Conservation (phyloP, 148 eudicot species). For the Cornus florida region DNA sequence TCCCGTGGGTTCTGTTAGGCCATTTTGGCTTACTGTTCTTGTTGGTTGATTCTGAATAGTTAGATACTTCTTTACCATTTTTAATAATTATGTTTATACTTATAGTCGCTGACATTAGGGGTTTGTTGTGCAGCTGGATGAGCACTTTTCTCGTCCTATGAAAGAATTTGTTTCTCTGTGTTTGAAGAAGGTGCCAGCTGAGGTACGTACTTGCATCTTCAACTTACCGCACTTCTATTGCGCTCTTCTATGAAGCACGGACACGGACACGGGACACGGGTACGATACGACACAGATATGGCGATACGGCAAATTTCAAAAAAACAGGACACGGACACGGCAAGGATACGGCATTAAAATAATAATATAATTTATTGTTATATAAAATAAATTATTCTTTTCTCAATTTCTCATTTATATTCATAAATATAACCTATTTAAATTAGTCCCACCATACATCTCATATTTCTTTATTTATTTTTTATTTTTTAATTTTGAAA, state of each 20-base stretch:
- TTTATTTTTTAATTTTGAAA: no score
- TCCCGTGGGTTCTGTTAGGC: not conserved
- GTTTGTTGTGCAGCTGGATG: conserved; percentile 73
- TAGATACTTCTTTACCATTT: not conserved
- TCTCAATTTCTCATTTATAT: no score
- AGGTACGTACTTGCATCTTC: conserved; percentile 46
- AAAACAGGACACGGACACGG: no score
- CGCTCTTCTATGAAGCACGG: not conserved
- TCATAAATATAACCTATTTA: no score
- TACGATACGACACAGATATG: no score
- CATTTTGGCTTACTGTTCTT: conserved; percentile 5
- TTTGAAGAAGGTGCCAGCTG: conserved; percentile 78
- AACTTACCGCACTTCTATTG: not conserved
- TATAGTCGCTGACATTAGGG: conserved; percentile 8
- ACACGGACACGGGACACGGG: no score
- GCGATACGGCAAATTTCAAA: no score
- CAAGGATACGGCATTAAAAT: no score
- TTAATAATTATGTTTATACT: not conserved
- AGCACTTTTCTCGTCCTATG: conserved; percentile 92
- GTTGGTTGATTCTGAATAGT: conserved; percentile 1
- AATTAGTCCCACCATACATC: no score
- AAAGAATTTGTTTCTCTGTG: conserved; percentile 90
- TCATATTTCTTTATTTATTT: no score
- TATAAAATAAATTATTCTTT: no score
- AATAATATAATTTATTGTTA: no score